Evolutionary conservation across 768 basidiomycete species (phyloP).

Genomic region (Roridomyces roridus): DNA sequence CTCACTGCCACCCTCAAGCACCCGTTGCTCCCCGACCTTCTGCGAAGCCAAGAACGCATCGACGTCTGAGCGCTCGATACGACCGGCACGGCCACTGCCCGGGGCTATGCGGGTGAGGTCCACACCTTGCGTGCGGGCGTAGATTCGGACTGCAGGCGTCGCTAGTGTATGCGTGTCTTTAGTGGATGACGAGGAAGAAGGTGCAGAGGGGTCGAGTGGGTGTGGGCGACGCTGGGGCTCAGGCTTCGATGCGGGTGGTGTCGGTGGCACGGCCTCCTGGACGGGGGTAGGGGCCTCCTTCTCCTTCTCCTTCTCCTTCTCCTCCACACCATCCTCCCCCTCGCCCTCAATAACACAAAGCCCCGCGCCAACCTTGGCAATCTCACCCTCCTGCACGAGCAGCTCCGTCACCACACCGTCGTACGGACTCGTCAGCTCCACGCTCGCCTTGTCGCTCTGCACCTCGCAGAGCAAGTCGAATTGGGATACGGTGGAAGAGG

Average conservation of each 20-base stretch:
- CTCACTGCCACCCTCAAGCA: constrained; percentile 17
- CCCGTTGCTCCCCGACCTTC: too few species aligned
- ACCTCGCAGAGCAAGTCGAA: constrained; percentile 86
- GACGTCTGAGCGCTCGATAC: constrained; percentile 78
- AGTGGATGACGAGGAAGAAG: constrained; percentile 13
- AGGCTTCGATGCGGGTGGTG: neutral
- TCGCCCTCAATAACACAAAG: constrained; percentile 86
- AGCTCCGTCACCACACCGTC: constrained; percentile 78
- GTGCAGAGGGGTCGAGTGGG: constrained; percentile 45
- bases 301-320: constrained; percentile 56
- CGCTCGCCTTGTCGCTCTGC: constrained; percentile 89
- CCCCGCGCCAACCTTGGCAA: constrained; percentile 82
- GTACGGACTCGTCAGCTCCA: constrained; percentile 89
- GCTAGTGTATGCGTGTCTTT: constrained; percentile 52
- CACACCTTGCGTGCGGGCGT: constrained; percentile 69
- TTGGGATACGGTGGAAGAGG: constrained; percentile 52
- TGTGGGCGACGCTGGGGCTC: constrained; percentile 21
- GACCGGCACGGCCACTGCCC: constrained; percentile 76
- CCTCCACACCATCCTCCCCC: constrained; percentile 45
- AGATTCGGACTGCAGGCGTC: constrained; percentile 79
- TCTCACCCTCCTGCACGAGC: constrained; percentile 79
- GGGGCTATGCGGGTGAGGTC: constrained; percentile 62
- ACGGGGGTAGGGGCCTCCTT: too few species aligned
- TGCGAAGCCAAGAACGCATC: constrained; percentile 58
- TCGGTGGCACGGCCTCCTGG: neutral